Evolutionary conservation across 2,329 filamentous ascomycete species (phyloP).

Genomic region (Falciphora oryzae): DNA sequence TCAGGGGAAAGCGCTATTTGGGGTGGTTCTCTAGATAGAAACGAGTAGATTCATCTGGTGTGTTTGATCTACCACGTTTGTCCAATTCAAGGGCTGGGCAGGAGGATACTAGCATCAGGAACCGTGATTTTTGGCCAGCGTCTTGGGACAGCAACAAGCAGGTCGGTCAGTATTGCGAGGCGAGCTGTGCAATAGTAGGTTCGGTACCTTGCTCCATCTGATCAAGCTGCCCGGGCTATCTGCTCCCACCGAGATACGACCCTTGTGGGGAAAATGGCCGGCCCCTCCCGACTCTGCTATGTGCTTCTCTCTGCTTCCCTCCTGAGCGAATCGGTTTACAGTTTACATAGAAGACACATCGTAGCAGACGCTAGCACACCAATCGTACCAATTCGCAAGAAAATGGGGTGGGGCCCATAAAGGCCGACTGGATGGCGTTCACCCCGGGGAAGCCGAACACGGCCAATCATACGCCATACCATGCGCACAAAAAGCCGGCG

Average conservation of each 20-base stretch:
- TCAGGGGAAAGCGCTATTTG: too few relatives aligned
- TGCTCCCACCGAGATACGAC: neutral
- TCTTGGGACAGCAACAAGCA: too few relatives aligned
- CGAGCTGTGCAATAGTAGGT: neutral
- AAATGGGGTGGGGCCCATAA: neutral
- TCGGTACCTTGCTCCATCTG: neutral
- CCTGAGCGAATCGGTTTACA: neutral
- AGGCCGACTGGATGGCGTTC: neutral
- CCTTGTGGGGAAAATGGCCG: too few relatives aligned
- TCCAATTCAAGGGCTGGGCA: too few relatives aligned
- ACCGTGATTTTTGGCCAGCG: too few relatives aligned
- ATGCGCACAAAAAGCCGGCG: neutral
- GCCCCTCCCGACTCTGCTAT: too few relatives aligned
- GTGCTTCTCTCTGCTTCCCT: neutral
- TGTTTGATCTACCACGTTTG: too few relatives aligned
- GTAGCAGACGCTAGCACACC: neutral
- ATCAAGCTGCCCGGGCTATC: neutral
- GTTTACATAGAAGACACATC: neutral
- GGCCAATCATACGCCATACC: neutral
- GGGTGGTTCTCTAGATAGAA: too few relatives aligned
- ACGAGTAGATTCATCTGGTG: too few relatives aligned
- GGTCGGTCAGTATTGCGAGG: too few relatives aligned
- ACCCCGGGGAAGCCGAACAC: neutral
- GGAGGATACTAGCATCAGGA: too few relatives aligned
- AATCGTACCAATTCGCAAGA: neutral